These are phyloP conservation scores for Singerocomus inundabilis DNA, from an alignment of 1,284 basidiomycete species.

Conservation along the genomic window DNA sequence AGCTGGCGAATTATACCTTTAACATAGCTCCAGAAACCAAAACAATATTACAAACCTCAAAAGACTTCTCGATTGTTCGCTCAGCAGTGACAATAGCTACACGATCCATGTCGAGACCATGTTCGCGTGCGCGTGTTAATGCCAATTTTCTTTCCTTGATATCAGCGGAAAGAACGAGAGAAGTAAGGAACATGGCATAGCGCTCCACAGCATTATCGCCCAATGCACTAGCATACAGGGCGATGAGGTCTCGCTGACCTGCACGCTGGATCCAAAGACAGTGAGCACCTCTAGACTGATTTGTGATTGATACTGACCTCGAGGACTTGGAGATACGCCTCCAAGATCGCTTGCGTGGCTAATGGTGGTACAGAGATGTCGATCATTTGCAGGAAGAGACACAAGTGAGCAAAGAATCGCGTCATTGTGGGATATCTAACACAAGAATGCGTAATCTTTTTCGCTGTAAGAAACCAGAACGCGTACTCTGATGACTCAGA, in stretches of 20 bases:
- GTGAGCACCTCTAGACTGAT: background rate
- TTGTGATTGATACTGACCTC: constrained; percentile 50
- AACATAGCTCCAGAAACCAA: constrained; percentile 1
- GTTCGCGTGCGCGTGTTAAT: constrained; percentile 75
- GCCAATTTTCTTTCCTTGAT: constrained; percentile 70
- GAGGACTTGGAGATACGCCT: constrained; percentile 86
- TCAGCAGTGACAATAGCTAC: constrained; percentile 85
- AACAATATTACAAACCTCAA: constrained; percentile 50
- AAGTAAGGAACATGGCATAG: constrained; percentile 89
- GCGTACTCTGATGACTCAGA: constrained; percentile 62
- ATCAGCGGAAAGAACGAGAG: constrained; percentile 72
- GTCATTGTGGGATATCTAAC: constrained; percentile 64
- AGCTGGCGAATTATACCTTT: constrained; percentile 36
- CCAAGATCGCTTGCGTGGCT: constrained; percentile 80
- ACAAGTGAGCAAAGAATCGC: constrained; percentile 96
- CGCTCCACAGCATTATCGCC: constrained; percentile 91
- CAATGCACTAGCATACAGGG: constrained; percentile 89
- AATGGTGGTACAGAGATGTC: constrained; percentile 70
- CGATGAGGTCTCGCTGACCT: constrained; percentile 85
- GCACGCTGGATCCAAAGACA: constrained; percentile 47
- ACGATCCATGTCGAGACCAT: constrained; percentile 78
- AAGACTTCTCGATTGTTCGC: constrained; percentile 71
- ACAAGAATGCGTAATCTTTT: constrained; percentile 3
- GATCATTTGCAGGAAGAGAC: constrained; percentile 85
- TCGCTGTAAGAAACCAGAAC: background rate